Evolutionary conservation across 306 rosid species (phyloP).

Genomic region (Quillaja saponaria): DNA sequence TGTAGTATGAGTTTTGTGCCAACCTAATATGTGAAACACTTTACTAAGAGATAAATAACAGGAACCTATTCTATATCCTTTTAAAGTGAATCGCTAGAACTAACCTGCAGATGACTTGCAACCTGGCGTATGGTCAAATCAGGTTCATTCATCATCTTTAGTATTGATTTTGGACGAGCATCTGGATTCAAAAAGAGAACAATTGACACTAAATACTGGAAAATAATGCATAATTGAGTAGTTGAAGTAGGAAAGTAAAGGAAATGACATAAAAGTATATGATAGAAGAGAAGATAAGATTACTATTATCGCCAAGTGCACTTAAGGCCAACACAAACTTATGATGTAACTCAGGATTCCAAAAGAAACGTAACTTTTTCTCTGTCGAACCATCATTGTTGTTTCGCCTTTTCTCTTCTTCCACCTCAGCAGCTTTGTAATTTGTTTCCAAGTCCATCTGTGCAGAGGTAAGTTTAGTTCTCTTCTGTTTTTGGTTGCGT

Average conservation of each 20-base stretch:
- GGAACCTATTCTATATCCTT: background rate
- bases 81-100: slow-evolving; percentile 11
- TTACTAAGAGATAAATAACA: background rate
- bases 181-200: slow-evolving; percentile 24
- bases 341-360: slow-evolving; percentile 41
- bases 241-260: background rate
- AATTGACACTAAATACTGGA: slow-evolving; percentile 7
- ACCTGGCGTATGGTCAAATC: slow-evolving; percentile 47
- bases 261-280: background rate
- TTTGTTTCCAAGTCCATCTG: background rate
- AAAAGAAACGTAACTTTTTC: slow-evolving; percentile 29
- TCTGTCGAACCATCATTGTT: background rate
- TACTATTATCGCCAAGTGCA: slow-evolving; percentile 46
- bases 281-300: background rate
- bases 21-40: too few relatives aligned
- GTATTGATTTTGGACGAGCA: slow-evolving; percentile 49
- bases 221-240: background rate
- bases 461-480: too few relatives aligned
- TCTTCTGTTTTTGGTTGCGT: too few relatives aligned
- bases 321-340: slow-evolving; percentile 45
- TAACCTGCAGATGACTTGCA: slow-evolving; percentile 66
- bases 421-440: slow-evolving; percentile 5
- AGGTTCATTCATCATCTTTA: slow-evolving; percentile 39
- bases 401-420: background rate
- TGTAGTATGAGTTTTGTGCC: too few relatives aligned